Base-by-base conservation (phyloP, 139 green algal species). In the Gonium pectorale region DNA sequence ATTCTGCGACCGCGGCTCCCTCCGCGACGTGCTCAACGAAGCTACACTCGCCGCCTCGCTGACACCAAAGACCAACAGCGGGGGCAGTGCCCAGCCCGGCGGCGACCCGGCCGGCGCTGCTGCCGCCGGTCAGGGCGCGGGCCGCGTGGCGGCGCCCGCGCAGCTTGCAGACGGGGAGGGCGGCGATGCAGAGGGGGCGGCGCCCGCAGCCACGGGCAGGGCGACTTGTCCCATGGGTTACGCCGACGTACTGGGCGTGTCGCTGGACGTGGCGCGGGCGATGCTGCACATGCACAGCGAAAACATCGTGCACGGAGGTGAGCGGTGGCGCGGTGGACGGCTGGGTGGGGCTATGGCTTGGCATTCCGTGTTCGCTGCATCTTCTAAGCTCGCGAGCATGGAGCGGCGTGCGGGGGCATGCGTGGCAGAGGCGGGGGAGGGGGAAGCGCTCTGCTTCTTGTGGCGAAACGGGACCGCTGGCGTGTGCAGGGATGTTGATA, bases 201-300 rank as follows among this genome's bases (percentile, higher is more conserved):
- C 8, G 1, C 38, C 67, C 8, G 67, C 40, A 15, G 38, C 38
- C 54, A 22, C 38, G 40, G 33, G 68, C 41, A 8, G 41, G 43
- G 46, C 27, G 21, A 67, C 5, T 33, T 74, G 78, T n/a, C 78
- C 63, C n/a, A 43, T 84, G 78, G 62, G 63, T 17, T 84, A 84
- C 62, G 31, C 63, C 33, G 62, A 38, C 4, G 68, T 89, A 46
- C 59, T 92, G 44, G 82, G 86, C 49, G 83, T 59, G 38, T 71
- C 68, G 5, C 86, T 90, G 77, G 89, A 92, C 35, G 82, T 92
- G 33, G 82, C 86, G 33, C 64, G 82, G 24, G 89, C 86, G 8
- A 90, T 92, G 89, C 54, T 89, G 72, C 86, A 90, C 68, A 82
- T 92, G 78, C 89, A 92, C 67, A 75, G 46, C 35, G 78, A 92